These are phyloP conservation scores for Bothia castanella DNA, from an alignment of 1,284 basidiomycete genomes.

Conservation along the genomic window DNA sequence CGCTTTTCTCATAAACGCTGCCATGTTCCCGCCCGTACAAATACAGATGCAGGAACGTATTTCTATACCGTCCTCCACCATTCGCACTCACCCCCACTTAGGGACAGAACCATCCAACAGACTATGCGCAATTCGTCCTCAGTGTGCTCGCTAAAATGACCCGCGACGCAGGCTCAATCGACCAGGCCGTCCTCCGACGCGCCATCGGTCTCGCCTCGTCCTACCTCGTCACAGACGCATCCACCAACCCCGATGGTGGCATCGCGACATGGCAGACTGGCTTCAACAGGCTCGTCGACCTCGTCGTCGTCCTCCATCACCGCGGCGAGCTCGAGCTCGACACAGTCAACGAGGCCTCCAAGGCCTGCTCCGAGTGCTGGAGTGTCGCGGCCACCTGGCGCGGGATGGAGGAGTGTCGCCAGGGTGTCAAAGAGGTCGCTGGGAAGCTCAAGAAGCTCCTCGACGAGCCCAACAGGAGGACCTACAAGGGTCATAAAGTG, in stretches of 20 bases:
- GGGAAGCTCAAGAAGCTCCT: conserved; percentile 59
- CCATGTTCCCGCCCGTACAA: conserved; percentile 24
- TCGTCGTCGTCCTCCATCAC: conserved; percentile 62
- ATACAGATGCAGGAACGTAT: conserved; percentile 32
- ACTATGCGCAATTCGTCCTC: conserved; percentile 59
- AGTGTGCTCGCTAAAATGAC: conserved; percentile 51
- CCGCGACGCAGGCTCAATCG: conserved; percentile 43
- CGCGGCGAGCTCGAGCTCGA: conserved; percentile 63
- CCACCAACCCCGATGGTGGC: conserved; percentile 56
- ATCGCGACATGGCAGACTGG: conserved; percentile 60
- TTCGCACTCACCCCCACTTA: conserved; percentile 18
- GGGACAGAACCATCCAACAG: conserved; percentile 43
- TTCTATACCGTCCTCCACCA: not conserved
- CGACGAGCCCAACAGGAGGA: conserved; percentile 58
- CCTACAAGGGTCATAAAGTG: conserved; percentile 59
- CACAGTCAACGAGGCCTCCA: conserved; percentile 66
- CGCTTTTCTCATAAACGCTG: conserved; percentile 17
- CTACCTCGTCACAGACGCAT: conserved; percentile 68
- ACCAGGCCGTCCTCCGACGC: conserved; percentile 60
- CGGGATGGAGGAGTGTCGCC: conserved; percentile 57
- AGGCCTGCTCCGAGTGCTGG: conserved; percentile 81
- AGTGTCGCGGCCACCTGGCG: conserved; percentile 63
- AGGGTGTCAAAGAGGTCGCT: conserved; percentile 56
- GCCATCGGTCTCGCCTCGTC: conserved; percentile 68
- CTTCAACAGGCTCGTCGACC: conserved; percentile 63